Percentiles rank a stretch among this genome's conserved stretches.
phyloP scores from a whole-genome alignment of 768 basidiomycete genomes.

The Lentinula raphanica region DNA sequence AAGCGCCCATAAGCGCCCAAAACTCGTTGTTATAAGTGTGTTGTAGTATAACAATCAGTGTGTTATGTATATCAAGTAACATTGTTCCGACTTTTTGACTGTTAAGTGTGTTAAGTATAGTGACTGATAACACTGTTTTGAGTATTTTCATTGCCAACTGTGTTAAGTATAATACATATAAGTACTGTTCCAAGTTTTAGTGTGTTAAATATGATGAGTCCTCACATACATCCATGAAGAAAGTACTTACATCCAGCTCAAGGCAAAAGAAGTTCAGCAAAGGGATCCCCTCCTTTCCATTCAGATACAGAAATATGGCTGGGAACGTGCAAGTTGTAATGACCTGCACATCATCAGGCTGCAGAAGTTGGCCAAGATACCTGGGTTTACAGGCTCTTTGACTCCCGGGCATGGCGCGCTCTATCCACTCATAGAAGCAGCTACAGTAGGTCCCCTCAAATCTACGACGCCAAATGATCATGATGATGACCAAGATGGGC shows the following conservation, averaged over 20 bases:
- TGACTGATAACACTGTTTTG: too few relatives aligned
- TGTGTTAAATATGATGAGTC: slow-evolving; percentile 17
- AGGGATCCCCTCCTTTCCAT: slow-evolving; percentile 3
- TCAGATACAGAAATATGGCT: neutral
- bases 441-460: neutral
- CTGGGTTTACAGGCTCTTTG: neutral
- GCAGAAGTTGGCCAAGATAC: neutral
- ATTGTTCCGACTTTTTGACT: too few relatives aligned
- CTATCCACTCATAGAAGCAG: neutral
- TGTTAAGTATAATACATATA: too few relatives aligned
- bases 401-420: neutral
- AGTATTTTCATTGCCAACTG: too few relatives aligned
- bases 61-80: too few relatives aligned
- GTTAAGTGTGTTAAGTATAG: too few relatives aligned
- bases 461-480: neutral
- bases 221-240: slow-evolving; percentile 11
- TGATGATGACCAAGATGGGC: too few relatives aligned
- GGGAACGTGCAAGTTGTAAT: neutral
- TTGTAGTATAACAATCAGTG: too few relatives aligned
- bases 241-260: neutral
- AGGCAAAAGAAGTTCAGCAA: neutral
- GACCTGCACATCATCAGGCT: neutral
- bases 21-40: too few relatives aligned
- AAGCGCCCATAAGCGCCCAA: too few relatives aligned
- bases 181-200: too few relatives aligned